A percentile compares a stretch with the other conserved stretches of the same genome.
Conservation (phyloP, 2,329 filamentous ascomycete species). For the Colletotrichum sp. region DNA sequence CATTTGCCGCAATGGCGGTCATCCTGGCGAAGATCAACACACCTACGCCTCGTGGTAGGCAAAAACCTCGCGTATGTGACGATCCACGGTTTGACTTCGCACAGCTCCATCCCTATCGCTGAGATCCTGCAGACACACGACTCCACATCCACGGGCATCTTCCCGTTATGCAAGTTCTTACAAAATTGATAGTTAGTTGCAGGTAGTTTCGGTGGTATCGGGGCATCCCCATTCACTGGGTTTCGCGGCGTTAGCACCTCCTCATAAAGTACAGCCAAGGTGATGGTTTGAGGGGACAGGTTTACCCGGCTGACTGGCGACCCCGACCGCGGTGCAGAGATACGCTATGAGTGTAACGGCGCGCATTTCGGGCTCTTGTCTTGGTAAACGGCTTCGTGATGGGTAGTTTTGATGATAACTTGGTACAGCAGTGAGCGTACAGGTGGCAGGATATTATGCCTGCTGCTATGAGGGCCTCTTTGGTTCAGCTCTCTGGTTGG, state of each 20-base stretch:
- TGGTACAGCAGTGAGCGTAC: background rate
- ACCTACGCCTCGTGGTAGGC: background rate
- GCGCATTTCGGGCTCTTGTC: background rate
- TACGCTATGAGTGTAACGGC: background rate
- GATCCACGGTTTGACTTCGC: too few relatives aligned
- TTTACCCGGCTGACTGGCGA: background rate
- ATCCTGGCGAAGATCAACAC: background rate
- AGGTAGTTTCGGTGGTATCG: background rate
- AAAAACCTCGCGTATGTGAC: too few relatives aligned
- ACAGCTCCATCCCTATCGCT: too few relatives aligned
- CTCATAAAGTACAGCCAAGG: background rate
- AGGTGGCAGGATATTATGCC: background rate
- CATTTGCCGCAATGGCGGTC: background rate
- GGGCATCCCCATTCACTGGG: background rate
- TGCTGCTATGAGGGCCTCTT: background rate
- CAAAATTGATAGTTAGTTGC: too few relatives aligned
- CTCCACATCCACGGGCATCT: too few relatives aligned
- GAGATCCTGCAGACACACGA: too few relatives aligned
- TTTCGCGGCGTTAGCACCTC: background rate
- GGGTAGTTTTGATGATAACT: background rate
- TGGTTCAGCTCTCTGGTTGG: background rate
- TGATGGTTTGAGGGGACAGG: background rate
- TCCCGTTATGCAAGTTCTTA: accelerated
- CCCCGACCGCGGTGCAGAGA: background rate
- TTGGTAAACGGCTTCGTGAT: background rate